Evolutionary conservation across 495 filamentous ascomycete genomes (phyloP).

Genomic region (Annulohypoxylon maeteangense): DNA sequence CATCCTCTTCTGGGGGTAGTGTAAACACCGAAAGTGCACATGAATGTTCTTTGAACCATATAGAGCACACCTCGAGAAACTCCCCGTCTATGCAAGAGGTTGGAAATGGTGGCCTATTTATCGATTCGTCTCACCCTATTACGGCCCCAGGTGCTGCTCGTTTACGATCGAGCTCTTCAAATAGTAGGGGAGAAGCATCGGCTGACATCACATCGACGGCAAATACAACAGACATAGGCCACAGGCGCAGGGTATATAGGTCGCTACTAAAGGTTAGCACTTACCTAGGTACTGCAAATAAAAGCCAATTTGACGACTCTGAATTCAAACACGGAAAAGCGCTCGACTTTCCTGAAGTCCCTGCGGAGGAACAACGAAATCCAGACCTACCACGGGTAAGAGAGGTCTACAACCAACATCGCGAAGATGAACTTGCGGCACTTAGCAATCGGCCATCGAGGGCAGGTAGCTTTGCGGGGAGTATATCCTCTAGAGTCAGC

Average conservation of each 20-base stretch:
- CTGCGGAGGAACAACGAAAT: constrained; percentile 61
- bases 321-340: constrained; percentile 57
- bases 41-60: neutral
- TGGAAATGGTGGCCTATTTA: neutral
- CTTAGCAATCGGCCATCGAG: constrained; percentile 36
- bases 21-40: neutral
- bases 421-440: constrained; percentile 33
- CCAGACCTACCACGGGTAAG: constrained; percentile 49
- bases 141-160: neutral
- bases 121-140: constrained; percentile 1
- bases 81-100: neutral
- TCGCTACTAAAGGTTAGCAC: constrained; percentile 49
- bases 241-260: constrained; percentile 55
- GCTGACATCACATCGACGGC: constrained; percentile 3
- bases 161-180: constrained; percentile 15
- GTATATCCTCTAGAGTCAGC: constrained; percentile 36
- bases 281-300: constrained; percentile 54
- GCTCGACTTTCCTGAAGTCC: constrained; percentile 61
- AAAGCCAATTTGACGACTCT: constrained; percentile 56
- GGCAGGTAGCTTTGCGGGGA: constrained; percentile 40
- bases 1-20: neutral
- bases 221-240: constrained; percentile 40
- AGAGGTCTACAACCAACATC: constrained; percentile 50
- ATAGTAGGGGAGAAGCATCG: neutral
- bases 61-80: neutral